Base-by-base conservation (phyloP, 2,329 filamentous ascomycete genomes). In the Fusarium burgessii region DNA sequence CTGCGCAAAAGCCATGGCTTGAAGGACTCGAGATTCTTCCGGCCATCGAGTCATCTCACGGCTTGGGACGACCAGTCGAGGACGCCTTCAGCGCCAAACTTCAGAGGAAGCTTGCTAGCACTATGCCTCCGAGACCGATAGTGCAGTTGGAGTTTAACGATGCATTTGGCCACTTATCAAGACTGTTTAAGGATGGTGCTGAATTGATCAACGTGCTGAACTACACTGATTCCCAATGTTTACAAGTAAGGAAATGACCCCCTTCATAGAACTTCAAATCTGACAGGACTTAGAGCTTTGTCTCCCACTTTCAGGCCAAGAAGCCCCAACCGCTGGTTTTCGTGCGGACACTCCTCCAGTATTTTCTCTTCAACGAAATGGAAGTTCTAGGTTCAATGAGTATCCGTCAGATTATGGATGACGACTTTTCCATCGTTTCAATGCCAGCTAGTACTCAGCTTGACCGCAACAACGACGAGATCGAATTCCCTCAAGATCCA, bases 11-110 rank as follows among this genome's bases (percentile, higher is more conserved):
- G 73, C 83, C 85, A 7, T 88, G 89, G 89, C 80, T 82, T 18
- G 80, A 85, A 60, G 86, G 87, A 66, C 80, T 84, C 51, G 77
- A 78, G 3, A 77, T 88, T 17, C 81, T 95, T 54, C 81, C 85
- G 7, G 76, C 80, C 2, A 84, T 97, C 56, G 84, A 88, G 62
- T 84, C 85, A 32, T 90, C 91, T 2, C 87, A 91, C 58, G 74
- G 81, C 1, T 80, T 95, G 5, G 92, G 89, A 0, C 89, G 86
- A 54, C 80, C 88, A 1, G 89, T 97, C 1, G 87, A 90, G 0
- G 90, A 91, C n/a, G 90, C 95, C 0, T 98, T 98, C 79, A 98
- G 94, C 74, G 89, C 90, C 27, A 97, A 97, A 78, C 87, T 98
- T 40, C 96, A 99, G 78, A 89, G 95, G n/a, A 92, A 92, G 69